A percentile compares a stretch with the other conserved stretches of the same genome.
Evolutionary conservation across 2,329 filamentous ascomycete genomes (phyloP).

Genomic region (Metarhizium rileyi): DNA sequence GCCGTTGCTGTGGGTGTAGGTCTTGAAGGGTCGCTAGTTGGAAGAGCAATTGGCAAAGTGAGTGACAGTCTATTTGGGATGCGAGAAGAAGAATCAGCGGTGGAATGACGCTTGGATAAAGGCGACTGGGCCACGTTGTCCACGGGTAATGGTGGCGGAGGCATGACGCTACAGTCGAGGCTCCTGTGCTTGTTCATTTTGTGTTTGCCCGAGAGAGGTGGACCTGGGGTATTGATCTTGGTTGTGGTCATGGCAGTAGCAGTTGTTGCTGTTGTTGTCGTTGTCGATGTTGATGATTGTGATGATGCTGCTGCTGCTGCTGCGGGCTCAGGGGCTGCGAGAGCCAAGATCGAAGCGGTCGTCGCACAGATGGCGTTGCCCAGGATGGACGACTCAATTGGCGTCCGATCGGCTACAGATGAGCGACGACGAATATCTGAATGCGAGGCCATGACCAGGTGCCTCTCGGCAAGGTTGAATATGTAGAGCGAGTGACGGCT

Average conservation of each 20-base stretch:
- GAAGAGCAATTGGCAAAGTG: conserved; percentile 50
- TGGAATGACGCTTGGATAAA: conserved; percentile 33
- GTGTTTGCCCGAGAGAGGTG: conserved; percentile 1
- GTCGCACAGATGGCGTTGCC: conserved; percentile 14
- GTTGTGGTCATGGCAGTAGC: neutral
- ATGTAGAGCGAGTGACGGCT: conserved; percentile 5
- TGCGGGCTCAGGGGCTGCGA: conserved; percentile 12
- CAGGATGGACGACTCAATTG: conserved; percentile 15
- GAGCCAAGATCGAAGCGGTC: conserved; percentile 12
- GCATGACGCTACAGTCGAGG: conserved; percentile 15
- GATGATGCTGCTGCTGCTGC: conserved; percentile 1
- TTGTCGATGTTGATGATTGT: conserved; percentile 4
- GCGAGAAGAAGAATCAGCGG: conserved; percentile 44
- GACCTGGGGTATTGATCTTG: no score
- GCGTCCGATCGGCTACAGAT: conserved; percentile 27
- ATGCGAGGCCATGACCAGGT: conserved; percentile 23
- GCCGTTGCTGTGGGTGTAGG: conserved; percentile 39
- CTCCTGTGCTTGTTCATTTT: conserved; percentile 1
- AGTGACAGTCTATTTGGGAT: conserved; percentile 50
- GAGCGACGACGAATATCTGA: conserved; percentile 31
- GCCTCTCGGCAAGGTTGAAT: conserved; percentile 15
- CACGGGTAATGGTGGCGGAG: conserved; percentile 26
- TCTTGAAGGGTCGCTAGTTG: conserved; percentile 41
- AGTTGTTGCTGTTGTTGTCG: neutral
- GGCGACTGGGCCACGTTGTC: conserved; percentile 30